Conservation (phyloP, 148 eudicot genomes). For the Rhododendron molle region DNA sequence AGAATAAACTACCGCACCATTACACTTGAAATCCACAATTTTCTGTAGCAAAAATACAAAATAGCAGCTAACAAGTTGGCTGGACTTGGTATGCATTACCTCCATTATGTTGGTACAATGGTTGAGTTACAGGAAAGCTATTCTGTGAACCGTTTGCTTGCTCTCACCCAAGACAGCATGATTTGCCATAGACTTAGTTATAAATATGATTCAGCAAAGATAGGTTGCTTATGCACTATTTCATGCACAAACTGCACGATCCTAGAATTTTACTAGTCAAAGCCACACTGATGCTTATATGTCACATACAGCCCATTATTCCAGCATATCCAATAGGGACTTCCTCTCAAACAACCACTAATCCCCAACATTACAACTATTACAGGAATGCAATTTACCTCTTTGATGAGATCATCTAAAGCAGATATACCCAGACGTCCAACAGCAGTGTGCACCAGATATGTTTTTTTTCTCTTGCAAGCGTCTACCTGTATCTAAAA, state of each 20-base stretch:
- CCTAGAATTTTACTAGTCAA: neutral
- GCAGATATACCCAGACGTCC: constrained; percentile 73
- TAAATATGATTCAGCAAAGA: neutral
- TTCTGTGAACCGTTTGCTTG: neutral
- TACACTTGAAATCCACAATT: neutral
- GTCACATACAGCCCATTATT: neutral
- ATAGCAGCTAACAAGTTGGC: neutral
- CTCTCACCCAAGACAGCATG: neutral
- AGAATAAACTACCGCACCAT: neutral
- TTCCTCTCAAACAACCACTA: neutral
- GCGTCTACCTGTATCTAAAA: constrained; percentile 57
- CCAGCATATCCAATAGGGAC: neutral
- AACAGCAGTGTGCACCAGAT: constrained; percentile 75
- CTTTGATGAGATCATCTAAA: constrained; percentile 74
- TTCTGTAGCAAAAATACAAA: neutral
- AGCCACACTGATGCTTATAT: neutral
- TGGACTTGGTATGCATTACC: neutral
- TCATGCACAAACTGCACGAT: neutral
- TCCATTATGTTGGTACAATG: neutral
- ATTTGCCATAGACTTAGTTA: neutral
- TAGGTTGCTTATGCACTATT: neutral
- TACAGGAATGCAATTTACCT: constrained; percentile 37
- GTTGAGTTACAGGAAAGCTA: neutral
- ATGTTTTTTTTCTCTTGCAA: constrained; percentile 70
- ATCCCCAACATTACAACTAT: neutral